phyloP scores from a whole-genome alignment of 148 eudicot genomes.

The Rhododendron griersonianum region DNA sequence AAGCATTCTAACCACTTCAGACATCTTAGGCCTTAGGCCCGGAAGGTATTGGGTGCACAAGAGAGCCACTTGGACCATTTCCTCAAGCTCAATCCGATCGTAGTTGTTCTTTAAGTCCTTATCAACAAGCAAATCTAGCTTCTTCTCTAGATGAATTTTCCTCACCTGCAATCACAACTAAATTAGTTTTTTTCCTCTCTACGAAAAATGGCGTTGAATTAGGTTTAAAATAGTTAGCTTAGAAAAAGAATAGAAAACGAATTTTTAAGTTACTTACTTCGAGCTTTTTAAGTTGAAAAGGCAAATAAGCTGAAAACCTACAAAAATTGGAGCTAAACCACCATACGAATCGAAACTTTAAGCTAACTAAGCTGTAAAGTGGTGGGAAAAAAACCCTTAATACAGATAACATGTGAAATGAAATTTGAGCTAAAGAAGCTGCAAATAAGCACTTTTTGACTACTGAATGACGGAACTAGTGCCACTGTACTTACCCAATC shows the following conservation, averaged over 20 bases:
- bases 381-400: not conserved
- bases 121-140: constrained; percentile 56
- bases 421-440: not conserved
- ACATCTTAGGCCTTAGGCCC: constrained; percentile 62
- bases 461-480: not conserved
- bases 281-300: not conserved
- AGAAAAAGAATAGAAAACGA: not conserved
- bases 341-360: not conserved
- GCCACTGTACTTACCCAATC: constrained; percentile 53
- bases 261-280: not conserved
- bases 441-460: not conserved
- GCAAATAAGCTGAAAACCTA: not conserved
- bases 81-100: constrained; percentile 57
- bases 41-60: constrained; percentile 66
- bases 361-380: not conserved
- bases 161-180: constrained; percentile 41
- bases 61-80: constrained; percentile 62
- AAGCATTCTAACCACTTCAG: constrained; percentile 72
- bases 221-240: not conserved
- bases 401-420: not conserved
- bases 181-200: not conserved
- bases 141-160: constrained; percentile 62
- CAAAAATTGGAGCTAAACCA: not conserved
- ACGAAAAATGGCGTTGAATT: not conserved
- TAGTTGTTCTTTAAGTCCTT: constrained; percentile 49